phyloP scores from a whole-genome alignment of 768 basidiomycete species.

The Mycena vitilis region DNA sequence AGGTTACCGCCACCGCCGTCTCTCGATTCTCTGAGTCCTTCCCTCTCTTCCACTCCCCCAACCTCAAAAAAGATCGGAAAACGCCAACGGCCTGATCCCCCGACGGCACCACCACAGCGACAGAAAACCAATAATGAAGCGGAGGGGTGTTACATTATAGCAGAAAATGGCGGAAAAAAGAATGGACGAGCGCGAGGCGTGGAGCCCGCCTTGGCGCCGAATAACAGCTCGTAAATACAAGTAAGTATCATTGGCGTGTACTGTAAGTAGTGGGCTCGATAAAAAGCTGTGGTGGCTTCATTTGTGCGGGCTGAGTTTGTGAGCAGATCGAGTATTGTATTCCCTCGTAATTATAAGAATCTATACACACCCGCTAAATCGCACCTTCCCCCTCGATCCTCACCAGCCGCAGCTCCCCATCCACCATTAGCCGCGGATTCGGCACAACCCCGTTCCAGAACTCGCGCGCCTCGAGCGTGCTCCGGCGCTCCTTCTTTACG shows the following conservation, averaged over 20 bases:
- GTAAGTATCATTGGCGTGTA: background rate
- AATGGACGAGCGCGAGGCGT: background rate
- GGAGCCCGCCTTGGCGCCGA: background rate
- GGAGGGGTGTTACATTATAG: background rate
- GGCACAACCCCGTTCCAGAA: conserved; percentile 81
- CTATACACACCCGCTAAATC: too few relatives aligned
- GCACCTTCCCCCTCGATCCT: background rate
- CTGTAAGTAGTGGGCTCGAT: background rate
- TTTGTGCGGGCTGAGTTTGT: background rate
- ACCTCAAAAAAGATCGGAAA: too few relatives aligned
- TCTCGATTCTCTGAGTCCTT: background rate
- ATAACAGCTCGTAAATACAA: background rate
- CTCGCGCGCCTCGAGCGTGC: conserved; percentile 64
- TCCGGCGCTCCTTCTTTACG: conserved; percentile 69
- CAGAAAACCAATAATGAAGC: background rate
- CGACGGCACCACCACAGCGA: background rate
- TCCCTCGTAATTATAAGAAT: too few relatives aligned
- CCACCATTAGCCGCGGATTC: conserved; percentile 14
- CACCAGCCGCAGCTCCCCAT: conserved; percentile 29
- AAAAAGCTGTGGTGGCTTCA: background rate
- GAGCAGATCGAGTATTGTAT: too few relatives aligned
- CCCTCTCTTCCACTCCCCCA: too few relatives aligned
- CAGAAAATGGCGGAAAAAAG: background rate
- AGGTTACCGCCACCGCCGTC: background rate
- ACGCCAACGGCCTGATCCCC: background rate